Percentiles rank a stretch among this genome's conserved stretches.
Evolutionary conservation across 176 grass and related monocot genomes (phyloP).

Genomic region (Paspalum notatum): DNA sequence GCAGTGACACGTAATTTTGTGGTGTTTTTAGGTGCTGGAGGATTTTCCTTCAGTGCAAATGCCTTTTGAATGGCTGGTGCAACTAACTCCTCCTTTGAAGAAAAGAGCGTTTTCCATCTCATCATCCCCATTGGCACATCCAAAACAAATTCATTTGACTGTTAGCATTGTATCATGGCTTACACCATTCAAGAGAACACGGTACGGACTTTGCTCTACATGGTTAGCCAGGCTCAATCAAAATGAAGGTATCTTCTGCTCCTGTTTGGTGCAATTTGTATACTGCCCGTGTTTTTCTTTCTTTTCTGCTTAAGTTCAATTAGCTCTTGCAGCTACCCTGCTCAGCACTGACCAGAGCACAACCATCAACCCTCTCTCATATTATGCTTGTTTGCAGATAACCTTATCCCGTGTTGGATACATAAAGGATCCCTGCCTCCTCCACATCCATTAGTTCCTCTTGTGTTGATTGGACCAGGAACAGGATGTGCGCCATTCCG

Average conservation of each 20-base stretch:
- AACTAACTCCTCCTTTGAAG: constrained; percentile 87
- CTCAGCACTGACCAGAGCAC: background rate
- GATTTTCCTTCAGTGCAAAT: constrained; percentile 90
- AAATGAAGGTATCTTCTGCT: constrained; percentile 50
- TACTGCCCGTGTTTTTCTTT: background rate
- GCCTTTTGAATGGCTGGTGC: constrained; percentile 96
- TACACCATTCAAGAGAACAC: constrained; percentile 76
- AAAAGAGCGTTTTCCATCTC: constrained; percentile 96
- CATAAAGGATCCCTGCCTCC: constrained; percentile 62
- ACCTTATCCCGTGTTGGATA: constrained; percentile 75
- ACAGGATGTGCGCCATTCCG: constrained; percentile 92
- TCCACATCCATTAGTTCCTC: constrained; percentile 65
- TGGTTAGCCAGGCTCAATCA: constrained; percentile 74
- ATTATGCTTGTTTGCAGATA: constrained; percentile 53
- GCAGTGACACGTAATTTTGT: constrained; percentile 25
- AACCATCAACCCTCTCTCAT: background rate
- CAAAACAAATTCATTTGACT: constrained; percentile 81
- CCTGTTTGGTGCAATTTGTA: background rate
- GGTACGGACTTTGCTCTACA: constrained; percentile 78
- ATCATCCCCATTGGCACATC: constrained; percentile 78
- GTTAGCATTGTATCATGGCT: constrained; percentile 78
- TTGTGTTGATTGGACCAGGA: constrained; percentile 88
- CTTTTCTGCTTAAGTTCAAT: background rate
- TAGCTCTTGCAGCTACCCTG: background rate
- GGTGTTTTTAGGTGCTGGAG: constrained; percentile 68